Evolutionary conservation across 768 basidiomycete species (phyloP).

Genomic region (Mycena vitilis): DNA sequence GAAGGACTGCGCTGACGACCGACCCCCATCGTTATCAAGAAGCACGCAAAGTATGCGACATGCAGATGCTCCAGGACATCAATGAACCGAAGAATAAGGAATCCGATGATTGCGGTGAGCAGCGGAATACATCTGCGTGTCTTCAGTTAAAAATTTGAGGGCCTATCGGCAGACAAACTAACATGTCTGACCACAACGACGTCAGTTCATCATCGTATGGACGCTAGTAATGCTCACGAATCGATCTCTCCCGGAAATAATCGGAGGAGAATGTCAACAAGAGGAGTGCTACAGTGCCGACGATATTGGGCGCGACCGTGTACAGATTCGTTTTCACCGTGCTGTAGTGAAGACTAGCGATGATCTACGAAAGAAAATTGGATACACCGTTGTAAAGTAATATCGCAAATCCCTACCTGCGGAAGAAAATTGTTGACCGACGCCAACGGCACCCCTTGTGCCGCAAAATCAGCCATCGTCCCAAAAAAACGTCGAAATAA

Average conservation of each 20-base stretch:
- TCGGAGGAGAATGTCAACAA: constrained; percentile 63
- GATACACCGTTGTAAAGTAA: constrained; percentile 53
- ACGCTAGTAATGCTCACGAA: constrained; percentile 48
- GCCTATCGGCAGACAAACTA: not conserved
- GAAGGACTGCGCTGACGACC: not conserved
- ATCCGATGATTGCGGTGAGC: constrained; percentile 52
- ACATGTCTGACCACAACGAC: constrained; percentile 27
- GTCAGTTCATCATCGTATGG: constrained; percentile 24
- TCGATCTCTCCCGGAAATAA: constrained; percentile 62
- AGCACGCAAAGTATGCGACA: constrained; percentile 66
- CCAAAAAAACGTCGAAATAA: not conserved
- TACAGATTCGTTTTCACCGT: constrained; percentile 63
- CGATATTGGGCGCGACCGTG: constrained; percentile 64
- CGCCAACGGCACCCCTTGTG: constrained; percentile 56
- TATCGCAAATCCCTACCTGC: constrained; percentile 39
- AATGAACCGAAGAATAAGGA: constrained; percentile 59
- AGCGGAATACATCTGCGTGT: constrained; percentile 54
- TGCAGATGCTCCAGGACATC: constrained; percentile 52
- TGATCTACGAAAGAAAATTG: constrained; percentile 43
- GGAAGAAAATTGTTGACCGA: constrained; percentile 68
- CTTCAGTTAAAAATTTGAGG: not conserved
- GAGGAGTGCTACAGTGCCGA: constrained; percentile 54
- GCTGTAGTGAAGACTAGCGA: constrained; percentile 33
- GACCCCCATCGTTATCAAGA: constrained; percentile 63
- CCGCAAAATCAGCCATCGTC: not conserved